Evolutionary conservation across 129 eudicot genomes (phyloP).

Genomic region (Gnaphalium uliginosum): DNA sequence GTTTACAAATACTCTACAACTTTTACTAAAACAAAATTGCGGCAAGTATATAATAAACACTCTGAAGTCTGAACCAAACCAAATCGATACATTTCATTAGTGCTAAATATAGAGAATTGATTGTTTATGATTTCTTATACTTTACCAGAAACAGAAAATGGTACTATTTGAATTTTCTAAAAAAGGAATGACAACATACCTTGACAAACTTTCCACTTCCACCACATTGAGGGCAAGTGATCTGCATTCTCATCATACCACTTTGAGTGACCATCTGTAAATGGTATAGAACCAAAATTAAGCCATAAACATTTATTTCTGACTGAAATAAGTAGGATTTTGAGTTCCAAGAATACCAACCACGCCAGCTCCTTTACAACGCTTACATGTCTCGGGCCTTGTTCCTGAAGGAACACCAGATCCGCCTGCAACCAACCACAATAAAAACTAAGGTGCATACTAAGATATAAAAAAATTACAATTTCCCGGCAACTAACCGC

Average conservation of each 20-base stretch:
- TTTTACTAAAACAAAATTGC: not conserved
- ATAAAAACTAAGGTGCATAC: not conserved
- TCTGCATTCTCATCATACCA: slow-evolving; percentile 59
- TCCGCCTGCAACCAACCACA: slow-evolving; percentile 54
- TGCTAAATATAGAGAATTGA: not conserved
- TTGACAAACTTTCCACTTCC: slow-evolving; percentile 73
- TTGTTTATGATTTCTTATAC: not conserved
- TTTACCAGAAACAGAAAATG: not conserved
- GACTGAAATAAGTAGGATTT: slow-evolving; percentile 7
- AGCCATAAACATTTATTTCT: slow-evolving; percentile 3
- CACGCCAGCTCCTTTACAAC: slow-evolving; percentile 89
- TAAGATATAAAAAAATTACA: too few species aligned
- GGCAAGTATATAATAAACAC: not conserved
- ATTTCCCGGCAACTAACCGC: not conserved
- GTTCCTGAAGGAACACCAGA: slow-evolving; percentile 95
- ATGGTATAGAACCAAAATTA: not conserved
- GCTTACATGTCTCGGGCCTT: slow-evolving; percentile 82
- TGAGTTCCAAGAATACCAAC: slow-evolving; percentile 36
- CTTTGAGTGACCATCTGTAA: slow-evolving; percentile 52
- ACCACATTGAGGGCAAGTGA: slow-evolving; percentile 61
- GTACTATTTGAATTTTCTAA: not conserved
- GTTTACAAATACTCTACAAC: not conserved
- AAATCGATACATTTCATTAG: not conserved
- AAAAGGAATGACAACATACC: slow-evolving; percentile 39
- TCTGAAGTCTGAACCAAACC: not conserved